Base-by-base conservation (phyloP, 805 yeast genomes). In the Teunomyces tritomae region DNA sequence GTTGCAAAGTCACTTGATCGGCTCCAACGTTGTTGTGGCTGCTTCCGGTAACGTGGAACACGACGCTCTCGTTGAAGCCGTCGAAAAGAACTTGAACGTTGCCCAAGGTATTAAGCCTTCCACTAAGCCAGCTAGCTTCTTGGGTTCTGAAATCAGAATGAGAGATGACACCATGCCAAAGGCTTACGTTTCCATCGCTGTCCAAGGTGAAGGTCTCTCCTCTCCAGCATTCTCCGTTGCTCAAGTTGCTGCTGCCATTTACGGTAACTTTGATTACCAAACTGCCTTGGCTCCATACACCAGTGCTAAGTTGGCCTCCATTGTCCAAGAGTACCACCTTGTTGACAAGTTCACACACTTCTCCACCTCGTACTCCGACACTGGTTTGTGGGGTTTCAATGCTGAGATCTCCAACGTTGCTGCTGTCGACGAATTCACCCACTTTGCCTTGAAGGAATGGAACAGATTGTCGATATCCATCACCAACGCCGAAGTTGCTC, bases 131-230 rank as follows among this genome's bases (percentile, higher is more conserved):
- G 80, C 87, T 51, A 65, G 82, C 47, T 87, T 87, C 80, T 78
- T 87, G 66, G 96, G 96, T 67, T 86, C 94, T 41, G 95, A 87
- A 66, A 84, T 86, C 56, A 83, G 91, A 80, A 73, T 86, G 74
- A 85, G 96, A 82, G 96, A 87, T 65, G 96, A 87, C 71, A 87
- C 89, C 59, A 66, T 85, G 62, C 89, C 92, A 64, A 79, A 82
- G 65, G 94, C 92, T 48, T 85, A 85, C 78, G 78, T 86, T 59
- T 70, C 90, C 47, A 76, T 87, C 60, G 89, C 90, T 49, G 92
- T 78, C 47, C 76, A 80, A 62, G 89, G 89, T 73, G 91, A 85
- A 70, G 73, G 84, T 39, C 51, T 77, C 43, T 62, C 63, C 51
- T 83, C 91, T 48, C 81, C 84, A 56, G 79, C 84, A 61, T 85